Percentiles rank a stretch among this genome's conserved stretches.
phyloP scores from a whole-genome alignment of 495 filamentous ascomycete genomes.

The Penicillium dipodomyicola region DNA sequence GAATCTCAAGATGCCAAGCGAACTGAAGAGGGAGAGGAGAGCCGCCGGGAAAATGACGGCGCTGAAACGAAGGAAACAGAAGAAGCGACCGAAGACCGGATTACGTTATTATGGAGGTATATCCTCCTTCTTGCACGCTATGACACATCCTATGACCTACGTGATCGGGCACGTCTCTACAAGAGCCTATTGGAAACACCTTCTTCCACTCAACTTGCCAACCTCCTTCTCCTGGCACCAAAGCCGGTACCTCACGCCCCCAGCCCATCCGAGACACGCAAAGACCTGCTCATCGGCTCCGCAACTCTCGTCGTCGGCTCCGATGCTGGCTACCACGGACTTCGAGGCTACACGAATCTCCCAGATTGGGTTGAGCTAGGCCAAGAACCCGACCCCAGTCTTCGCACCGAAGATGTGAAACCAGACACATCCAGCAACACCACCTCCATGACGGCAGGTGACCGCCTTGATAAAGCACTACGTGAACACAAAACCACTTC shows the following conservation, averaged over 20 bases:
- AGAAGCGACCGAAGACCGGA: slow-evolving; percentile 53
- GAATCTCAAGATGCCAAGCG: slow-evolving; percentile 26
- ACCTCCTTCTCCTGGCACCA: slow-evolving; percentile 83
- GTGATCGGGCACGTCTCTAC: slow-evolving; percentile 85
- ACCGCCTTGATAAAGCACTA: slow-evolving; percentile 60
- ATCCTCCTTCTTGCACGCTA: slow-evolving; percentile 83
- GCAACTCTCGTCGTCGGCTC: slow-evolving; percentile 80
- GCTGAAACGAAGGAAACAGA: slow-evolving; percentile 38
- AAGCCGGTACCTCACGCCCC: slow-evolving; percentile 89
- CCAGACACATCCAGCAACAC: slow-evolving; percentile 23
- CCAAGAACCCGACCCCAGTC: slow-evolving; percentile 69
- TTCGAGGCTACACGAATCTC: slow-evolving; percentile 72
- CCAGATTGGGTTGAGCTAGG: slow-evolving; percentile 83
- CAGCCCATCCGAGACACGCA: slow-evolving; percentile 76
- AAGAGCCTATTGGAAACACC: slow-evolving; percentile 76
- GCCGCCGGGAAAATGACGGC: slow-evolving; percentile 21
- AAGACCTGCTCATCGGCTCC: slow-evolving; percentile 73
- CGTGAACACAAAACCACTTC: slow-evolving; percentile 37
- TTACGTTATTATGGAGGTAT: slow-evolving; percentile 78
- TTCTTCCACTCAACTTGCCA: slow-evolving; percentile 76
- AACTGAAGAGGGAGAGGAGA: slow-evolving; percentile 30
- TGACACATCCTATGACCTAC: slow-evolving; percentile 90
- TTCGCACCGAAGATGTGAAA: slow-evolving; percentile 56
- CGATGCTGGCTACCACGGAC: slow-evolving; percentile 64
- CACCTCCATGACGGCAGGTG: slow-evolving; percentile 55